Base-by-base conservation (phyloP, 2,329 filamentous ascomycete genomes). In the Pleurostoma richardsiae region DNA sequence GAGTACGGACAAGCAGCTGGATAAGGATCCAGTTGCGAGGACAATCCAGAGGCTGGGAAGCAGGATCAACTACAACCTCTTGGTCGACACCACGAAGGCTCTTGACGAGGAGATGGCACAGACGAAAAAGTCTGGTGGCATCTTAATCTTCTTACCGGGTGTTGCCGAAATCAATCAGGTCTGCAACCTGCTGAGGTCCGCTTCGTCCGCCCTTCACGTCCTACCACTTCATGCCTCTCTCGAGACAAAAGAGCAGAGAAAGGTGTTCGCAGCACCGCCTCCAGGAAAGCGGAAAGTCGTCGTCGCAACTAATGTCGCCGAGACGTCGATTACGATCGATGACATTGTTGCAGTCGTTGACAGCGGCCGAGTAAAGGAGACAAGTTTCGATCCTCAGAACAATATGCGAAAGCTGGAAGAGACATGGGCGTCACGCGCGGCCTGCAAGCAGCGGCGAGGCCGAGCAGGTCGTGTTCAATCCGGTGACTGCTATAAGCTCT, bases 271-370 rank as follows among this genome's bases (percentile, higher is more conserved):
- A 29, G 75, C 76, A 10, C 71, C 94, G 4, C 91, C 92, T 0
- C 64, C 71, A 3, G 90, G 90, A 1, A 91, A 89, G 67, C 80
- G 94, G 33, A 99, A 99, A 67, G 82, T 99, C 10, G 88, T 99
- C 31, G 88, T 92, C 5, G 89, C 94, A 1, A 99, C 94, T 40
- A 99, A 99, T 59, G 92, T 99, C 3, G 94, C 94, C 2, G 94
- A 99, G 65, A 99, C 94, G 0, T 97, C 94, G 3, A 97, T 99
- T 63, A 99, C 94, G 0, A 99, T 99, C 50, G 91, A 96, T 61
- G 94, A 99, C 61, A 88, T 99, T 45, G 88, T 97, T 3, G 92
- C 89, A 3, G 94, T 99, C 41, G 92, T 99, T 52, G 94, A 99
- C 63, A 94, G 87, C 8, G 94, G 94, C 29, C 85, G 90, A 45